Evolutionary conservation across 768 basidiomycete genomes (phyloP).

Genomic region (Collybia nuda): DNA sequence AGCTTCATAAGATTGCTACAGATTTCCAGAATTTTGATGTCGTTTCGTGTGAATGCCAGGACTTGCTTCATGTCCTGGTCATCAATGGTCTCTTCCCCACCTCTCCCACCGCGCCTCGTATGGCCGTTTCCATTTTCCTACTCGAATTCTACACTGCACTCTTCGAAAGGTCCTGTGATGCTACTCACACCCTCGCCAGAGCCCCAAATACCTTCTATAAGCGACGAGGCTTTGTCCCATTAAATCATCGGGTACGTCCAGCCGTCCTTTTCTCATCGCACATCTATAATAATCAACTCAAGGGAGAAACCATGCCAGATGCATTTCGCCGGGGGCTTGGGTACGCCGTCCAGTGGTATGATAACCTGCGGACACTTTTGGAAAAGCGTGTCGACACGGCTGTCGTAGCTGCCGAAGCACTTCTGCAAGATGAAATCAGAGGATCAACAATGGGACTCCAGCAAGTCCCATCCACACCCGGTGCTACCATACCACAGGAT

Average conservation of each 20-base stretch:
- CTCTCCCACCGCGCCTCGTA: constrained; percentile 17
- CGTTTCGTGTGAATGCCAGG: constrained; percentile 18
- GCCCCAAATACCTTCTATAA: constrained; percentile 28
- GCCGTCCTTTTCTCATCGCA: not conserved
- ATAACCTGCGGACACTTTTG: constrained; percentile 9
- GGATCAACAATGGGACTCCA: not conserved
- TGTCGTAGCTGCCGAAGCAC: not conserved
- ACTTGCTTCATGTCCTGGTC: constrained; percentile 21
- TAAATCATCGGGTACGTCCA: constrained; percentile 16
- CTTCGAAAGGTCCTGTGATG: constrained; percentile 35
- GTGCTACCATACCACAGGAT: too few relatives aligned
- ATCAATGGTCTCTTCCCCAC: constrained; percentile 29
- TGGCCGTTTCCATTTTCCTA: constrained; percentile 25
- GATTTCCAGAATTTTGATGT: constrained; percentile 16
- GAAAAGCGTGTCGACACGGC: constrained; percentile 4
- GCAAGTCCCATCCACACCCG: not conserved
- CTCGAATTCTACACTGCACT: constrained; percentile 28
- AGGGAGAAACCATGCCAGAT: constrained; percentile 24
- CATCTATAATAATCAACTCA: not conserved
- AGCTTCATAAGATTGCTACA: not conserved
- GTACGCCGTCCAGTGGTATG: constrained; percentile 15
- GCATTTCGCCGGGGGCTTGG: constrained; percentile 26
- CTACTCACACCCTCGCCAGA: constrained; percentile 23
- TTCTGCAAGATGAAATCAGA: too few relatives aligned
- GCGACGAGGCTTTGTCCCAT: constrained; percentile 21